phyloP scores from a whole-genome alignment of 108 stramenopile genomes.

The Nannochloropsis oceanica region DNA sequence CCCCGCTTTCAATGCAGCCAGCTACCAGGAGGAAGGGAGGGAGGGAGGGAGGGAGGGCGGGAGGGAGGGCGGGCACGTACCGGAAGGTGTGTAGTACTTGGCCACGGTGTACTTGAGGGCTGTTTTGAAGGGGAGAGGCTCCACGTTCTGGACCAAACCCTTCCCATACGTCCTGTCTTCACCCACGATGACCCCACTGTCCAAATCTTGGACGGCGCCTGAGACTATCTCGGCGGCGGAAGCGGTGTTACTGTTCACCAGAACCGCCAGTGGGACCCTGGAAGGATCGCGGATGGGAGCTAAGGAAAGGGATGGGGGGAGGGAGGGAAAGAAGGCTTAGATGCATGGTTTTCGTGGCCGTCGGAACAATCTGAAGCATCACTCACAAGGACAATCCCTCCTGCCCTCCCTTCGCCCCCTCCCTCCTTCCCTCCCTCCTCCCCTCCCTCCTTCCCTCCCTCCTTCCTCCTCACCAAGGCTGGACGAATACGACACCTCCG shows the following conservation, averaged over 20 bases:
- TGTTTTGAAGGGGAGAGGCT: slow-evolving; percentile 42
- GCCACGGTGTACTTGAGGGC: slow-evolving; percentile 90
- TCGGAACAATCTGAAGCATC: not conserved
- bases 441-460: no score
- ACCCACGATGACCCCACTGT: slow-evolving; percentile 79
- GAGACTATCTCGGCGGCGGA: slow-evolving; percentile 86
- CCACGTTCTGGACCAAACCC: slow-evolving; percentile 93
- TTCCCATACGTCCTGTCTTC: slow-evolving; percentile 72
- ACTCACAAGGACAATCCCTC: no score
- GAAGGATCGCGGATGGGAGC: slow-evolving; percentile 55
- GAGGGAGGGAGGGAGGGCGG: not conserved
- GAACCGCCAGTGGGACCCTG: slow-evolving; percentile 64
- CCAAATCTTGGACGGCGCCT: slow-evolving; percentile 88
- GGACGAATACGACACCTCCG: not conserved
- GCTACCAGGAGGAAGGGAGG: no score
- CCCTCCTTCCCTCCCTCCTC: no score
- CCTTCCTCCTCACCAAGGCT: not conserved
- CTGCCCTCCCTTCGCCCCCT: no score
- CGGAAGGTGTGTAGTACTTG: slow-evolving; percentile 91
- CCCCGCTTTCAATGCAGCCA: no score
- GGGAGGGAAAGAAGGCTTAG: not conserved
- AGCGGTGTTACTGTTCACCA: slow-evolving; percentile 74
- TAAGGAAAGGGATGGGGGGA: slow-evolving; percentile 14
- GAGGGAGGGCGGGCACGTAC: slow-evolving; percentile 8
- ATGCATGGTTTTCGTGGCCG: not conserved